A percentile compares a stretch with the other conserved stretches of the same genome.
phyloP scores from a whole-genome alignment of 768 basidiomycete genomes.

The Phlebiopsis gigantea region DNA sequence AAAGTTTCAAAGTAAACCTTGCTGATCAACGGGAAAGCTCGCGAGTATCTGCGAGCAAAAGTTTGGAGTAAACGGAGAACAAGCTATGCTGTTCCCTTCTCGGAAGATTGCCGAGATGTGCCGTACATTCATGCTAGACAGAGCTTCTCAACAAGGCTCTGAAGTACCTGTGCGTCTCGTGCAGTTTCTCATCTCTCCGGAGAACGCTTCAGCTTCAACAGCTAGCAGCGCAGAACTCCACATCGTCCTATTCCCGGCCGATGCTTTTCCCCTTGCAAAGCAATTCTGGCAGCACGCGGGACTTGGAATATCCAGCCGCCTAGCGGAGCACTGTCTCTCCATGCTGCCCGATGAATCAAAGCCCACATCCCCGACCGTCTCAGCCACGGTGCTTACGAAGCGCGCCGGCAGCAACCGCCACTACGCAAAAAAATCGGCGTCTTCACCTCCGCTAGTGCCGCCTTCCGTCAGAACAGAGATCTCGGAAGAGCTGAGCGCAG shows the following conservation, averaged over 20 bases:
- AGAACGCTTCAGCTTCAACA: constrained; percentile 33
- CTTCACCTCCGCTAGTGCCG: constrained; percentile 12
- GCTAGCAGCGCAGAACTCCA: constrained; percentile 57
- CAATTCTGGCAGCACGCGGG: constrained; percentile 98
- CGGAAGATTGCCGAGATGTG: constrained; percentile 69
- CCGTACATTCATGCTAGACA: constrained; percentile 60
- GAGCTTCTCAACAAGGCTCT: constrained; percentile 37
- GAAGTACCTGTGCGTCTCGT: constrained; percentile 51
- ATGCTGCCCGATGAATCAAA: constrained; percentile 44
- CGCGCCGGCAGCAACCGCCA: constrained; percentile 42
- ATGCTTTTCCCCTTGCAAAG: constrained; percentile 63
- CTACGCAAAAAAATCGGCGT: constrained; percentile 40
- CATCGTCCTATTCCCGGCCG: constrained; percentile 71
- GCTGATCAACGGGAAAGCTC: constrained; percentile 46
- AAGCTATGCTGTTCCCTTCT: constrained; percentile 76
- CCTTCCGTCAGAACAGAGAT: background rate
- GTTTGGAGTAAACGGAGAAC: constrained; percentile 67
- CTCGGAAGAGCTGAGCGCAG: constrained; percentile 49
- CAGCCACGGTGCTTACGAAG: constrained; percentile 9
- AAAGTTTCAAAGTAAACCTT: no score
- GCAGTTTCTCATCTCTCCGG: constrained; percentile 67
- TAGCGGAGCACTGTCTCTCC: constrained; percentile 77
- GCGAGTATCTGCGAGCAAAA: constrained; percentile 70
- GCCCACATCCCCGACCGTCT: constrained; percentile 8
- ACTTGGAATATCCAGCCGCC: constrained; percentile 80